Evolutionary conservation across 768 basidiomycete species (phyloP).

Genomic region (Tulasnella sp.): DNA sequence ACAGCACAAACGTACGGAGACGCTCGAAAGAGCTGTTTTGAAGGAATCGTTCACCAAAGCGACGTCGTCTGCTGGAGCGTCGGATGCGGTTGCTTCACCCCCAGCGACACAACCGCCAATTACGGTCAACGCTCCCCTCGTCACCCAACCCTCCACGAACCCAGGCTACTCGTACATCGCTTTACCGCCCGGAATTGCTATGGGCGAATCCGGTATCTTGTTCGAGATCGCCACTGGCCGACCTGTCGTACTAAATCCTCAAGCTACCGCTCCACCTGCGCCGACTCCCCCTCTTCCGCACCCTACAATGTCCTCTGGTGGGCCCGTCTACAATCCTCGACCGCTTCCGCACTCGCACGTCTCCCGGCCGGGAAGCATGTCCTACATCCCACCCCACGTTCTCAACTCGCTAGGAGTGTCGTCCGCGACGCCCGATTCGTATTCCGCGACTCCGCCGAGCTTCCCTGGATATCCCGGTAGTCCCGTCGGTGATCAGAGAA

Average conservation of each 20-base stretch:
- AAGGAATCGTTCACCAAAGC: background rate
- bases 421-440: too few relatives aligned
- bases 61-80: background rate
- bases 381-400: conserved; percentile 48
- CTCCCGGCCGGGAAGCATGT: conserved; percentile 28
- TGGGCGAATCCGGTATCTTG: conserved; percentile 66
- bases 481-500: too few relatives aligned
- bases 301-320: background rate
- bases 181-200: conserved; percentile 56
- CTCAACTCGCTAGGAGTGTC: too few relatives aligned
- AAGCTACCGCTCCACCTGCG: background rate
- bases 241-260: conserved; percentile 50
- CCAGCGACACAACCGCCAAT: background rate
- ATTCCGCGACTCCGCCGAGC: too few relatives aligned
- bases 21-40: background rate
- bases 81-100: background rate
- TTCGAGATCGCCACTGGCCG: conserved; percentile 76
- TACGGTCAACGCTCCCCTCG: conserved; percentile 16
- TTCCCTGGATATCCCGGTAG: too few relatives aligned
- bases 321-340: conserved; percentile 49
- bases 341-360: conserved; percentile 44
- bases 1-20: background rate
- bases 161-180: conserved; percentile 52
- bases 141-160: conserved; percentile 47
- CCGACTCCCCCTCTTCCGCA: conserved; percentile 17